Percentiles rank a stretch among this genome's conserved stretches.
Evolutionary conservation across 2,329 filamentous ascomycete genomes (phyloP).

Genomic region (Thielaviopsis euricoi): DNA sequence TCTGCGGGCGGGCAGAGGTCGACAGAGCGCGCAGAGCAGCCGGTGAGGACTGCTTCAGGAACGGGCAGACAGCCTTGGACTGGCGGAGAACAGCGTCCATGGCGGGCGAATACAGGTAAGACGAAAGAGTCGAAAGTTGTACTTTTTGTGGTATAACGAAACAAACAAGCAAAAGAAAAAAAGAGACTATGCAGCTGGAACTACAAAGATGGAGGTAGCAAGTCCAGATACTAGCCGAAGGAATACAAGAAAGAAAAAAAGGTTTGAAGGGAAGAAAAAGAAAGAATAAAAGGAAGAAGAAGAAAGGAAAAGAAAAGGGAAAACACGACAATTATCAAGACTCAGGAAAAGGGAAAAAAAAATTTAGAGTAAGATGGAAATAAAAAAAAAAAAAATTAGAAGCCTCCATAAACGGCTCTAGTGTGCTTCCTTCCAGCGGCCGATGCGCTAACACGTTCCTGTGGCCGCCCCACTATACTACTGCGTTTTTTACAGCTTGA

Average conservation of each 20-base stretch:
- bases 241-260: not conserved
- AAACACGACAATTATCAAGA: not conserved
- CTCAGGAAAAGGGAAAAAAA: too few relatives aligned
- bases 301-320: not conserved
- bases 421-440: not conserved
- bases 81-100: slow-evolving; percentile 96
- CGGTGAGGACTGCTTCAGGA: slow-evolving; percentile 86
- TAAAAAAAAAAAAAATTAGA: not conserved
- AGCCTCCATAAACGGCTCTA: not conserved
- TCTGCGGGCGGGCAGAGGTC: slow-evolving; percentile 47
- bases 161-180: not conserved
- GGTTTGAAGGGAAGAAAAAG: not conserved
- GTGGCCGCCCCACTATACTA: not conserved
- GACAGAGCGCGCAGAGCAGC: slow-evolving; percentile 82
- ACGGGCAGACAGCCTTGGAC: slow-evolving; percentile 93
- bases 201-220: not conserved
- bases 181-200: not conserved
- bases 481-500: not conserved
- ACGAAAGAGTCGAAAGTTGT: not conserved
- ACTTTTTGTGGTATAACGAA: not conserved
- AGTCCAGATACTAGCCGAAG: not conserved
- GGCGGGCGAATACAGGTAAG: slow-evolving; percentile 15
- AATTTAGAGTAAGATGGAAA: not conserved
- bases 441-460: not conserved
- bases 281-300: slow-evolving; percentile 4